Percentiles rank a stretch among this genome's conserved stretches.
These are phyloP conservation scores for Andalucia godoyi DNA, from an alignment of 78 protist genomes.

Conservation along the genomic window DNA sequence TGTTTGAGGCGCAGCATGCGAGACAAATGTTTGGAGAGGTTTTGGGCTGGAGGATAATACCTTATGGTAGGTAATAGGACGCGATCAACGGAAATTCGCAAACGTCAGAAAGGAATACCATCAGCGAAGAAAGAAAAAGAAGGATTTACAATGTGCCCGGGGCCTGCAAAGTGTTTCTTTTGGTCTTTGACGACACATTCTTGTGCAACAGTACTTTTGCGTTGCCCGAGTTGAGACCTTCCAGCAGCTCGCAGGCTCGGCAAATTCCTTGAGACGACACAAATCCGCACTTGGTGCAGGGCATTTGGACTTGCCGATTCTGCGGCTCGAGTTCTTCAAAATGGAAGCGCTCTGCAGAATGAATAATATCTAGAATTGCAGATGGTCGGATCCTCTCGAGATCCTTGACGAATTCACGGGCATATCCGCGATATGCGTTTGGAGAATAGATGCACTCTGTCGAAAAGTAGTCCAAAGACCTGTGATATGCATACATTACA, in stretches of 20 bases:
- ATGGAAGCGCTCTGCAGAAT: not conserved
- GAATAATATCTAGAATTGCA: slow-evolving; percentile 24
- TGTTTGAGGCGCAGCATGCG: no score
- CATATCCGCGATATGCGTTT: slow-evolving; percentile 68
- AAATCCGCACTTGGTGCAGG: slow-evolving; percentile 51
- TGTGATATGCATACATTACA: slow-evolving; percentile 75
- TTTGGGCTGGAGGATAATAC: no score
- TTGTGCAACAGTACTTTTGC: no score
- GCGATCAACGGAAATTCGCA: no score
- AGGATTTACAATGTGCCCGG: no score
- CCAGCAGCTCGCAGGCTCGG: slow-evolving; percentile 64
- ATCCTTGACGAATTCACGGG: slow-evolving; percentile 62
- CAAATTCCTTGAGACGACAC: slow-evolving; percentile 47
- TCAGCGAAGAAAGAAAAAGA: no score
- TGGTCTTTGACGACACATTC: no score
- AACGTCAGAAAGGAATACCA: no score
- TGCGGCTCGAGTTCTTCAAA: not conserved
- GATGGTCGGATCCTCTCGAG: slow-evolving; percentile 50
- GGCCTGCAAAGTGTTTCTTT: no score
- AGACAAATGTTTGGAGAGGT: no score
- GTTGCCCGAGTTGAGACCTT: slow-evolving; percentile 48
- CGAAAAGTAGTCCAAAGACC: slow-evolving; percentile 61
- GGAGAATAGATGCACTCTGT: slow-evolving; percentile 75
- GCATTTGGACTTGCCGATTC: not conserved
- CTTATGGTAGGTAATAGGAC: no score